Base-by-base conservation (phyloP, 495 filamentous ascomycete genomes). In the Staphylotrichum longicolle region DNA sequence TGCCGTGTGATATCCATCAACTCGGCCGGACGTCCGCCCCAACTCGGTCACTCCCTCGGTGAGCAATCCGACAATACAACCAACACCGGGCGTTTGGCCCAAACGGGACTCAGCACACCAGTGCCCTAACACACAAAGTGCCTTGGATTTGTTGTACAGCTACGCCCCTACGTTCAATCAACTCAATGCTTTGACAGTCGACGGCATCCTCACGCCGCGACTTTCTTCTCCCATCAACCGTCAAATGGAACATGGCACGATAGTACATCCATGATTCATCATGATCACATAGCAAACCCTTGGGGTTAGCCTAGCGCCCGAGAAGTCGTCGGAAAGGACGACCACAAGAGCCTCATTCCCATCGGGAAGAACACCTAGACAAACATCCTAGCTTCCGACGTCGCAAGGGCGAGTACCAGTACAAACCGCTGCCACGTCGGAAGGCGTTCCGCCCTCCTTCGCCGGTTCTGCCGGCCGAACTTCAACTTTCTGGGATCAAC, bases 21-120 rank as follows among this genome's bases (percentile, higher is more conserved):
- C 30, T 14, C 53, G 20, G 39, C 33, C 54, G 54, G 54, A 47
- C 41, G 8, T 57, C 54, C 54, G 54, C 15, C 54, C 42, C 42
- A 37, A 47, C 10, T n/a, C 12, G 42, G 41, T 27, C 6, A 12
- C 12, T 15, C 12, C 5, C 14, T 33, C 12, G 41, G 34, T 34
- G 10, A 15, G 27, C 42, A 20, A 47, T 53, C 15, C 50, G 1
- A 53, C 50, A 35, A 15, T 32, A n/a, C 14, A 40, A 39, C 35
- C n/a, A 39, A 41, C 15, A 15, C 0, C 34, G 50, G 50, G 5
- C 7, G 14, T 53, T 8, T 53, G 39, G 11, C 40, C 53, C 53
- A 45, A 42, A 45, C 5, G 14, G 14, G 45, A 3, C 30, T 27
- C 20, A 27, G 20, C 20, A 27, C 20, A 27, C 20, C 0, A 27